phyloP scores from a whole-genome alignment of 305 asterid species.

The Fraxinus velutina region DNA sequence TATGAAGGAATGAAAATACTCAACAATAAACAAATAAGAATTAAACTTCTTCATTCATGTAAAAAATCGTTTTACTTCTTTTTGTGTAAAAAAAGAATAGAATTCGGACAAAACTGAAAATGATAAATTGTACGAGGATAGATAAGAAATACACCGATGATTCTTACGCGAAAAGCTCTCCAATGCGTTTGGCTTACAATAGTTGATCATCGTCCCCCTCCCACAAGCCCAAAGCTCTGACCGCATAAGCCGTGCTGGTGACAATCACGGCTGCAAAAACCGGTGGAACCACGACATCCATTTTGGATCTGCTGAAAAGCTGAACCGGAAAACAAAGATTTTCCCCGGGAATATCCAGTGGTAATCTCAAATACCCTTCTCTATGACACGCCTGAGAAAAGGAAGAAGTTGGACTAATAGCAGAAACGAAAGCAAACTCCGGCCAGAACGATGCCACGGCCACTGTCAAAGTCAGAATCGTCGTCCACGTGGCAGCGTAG shows the following conservation, averaged over 20 bases:
- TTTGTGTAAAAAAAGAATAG: not conserved
- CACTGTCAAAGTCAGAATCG: conserved; percentile 51
- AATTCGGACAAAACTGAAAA: not conserved
- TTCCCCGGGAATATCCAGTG: conserved; percentile 60
- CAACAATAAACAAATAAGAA: not conserved
- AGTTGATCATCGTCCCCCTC: conserved; percentile 41
- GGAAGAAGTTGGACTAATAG: conserved; percentile 45
- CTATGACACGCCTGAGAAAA: conserved; percentile 40
- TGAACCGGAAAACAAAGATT: conserved; percentile 44
- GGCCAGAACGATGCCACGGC: conserved; percentile 74
- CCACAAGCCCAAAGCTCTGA: conserved; percentile 55
- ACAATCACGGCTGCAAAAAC: conserved; percentile 53
- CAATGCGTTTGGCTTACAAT: not conserved
- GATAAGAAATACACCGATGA: not conserved
- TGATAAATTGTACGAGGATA: not conserved
- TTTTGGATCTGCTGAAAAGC: conserved; percentile 38
- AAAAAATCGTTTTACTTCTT: not conserved
- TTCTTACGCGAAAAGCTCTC: not conserved
- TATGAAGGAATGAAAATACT: too few relatives aligned
- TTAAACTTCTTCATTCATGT: not conserved
- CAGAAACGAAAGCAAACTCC: conserved; percentile 72
- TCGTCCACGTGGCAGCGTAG: conserved; percentile 72
- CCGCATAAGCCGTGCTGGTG: conserved; percentile 44
- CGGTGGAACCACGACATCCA: conserved; percentile 54
- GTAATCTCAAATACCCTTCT: conserved; percentile 47